A percentile compares a stretch with the other conserved stretches of the same genome.
phyloP scores from a whole-genome alignment of 2,329 filamentous ascomycete species.

The Claviceps lovelessii region DNA sequence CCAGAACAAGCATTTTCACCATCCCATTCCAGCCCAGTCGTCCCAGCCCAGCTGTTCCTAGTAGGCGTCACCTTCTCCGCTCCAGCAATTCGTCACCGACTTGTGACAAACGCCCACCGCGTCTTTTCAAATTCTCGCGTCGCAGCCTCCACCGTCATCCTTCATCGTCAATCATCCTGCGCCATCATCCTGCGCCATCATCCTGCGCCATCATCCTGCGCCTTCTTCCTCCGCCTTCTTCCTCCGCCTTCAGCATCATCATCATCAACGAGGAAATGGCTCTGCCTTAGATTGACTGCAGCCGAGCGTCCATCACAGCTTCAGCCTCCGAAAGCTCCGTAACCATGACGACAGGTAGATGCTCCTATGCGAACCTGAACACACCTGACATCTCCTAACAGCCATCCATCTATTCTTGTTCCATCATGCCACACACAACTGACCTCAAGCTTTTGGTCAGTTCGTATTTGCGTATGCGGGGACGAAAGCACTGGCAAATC shows the following conservation, averaged over 20 bases:
- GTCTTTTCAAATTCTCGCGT: background rate
- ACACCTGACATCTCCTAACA: background rate
- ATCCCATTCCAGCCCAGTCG: background rate
- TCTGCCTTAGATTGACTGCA: constrained; percentile 2
- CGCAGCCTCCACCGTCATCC: background rate
- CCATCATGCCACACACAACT: background rate
- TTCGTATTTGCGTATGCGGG: constrained; percentile 90
- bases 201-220: too few species aligned
- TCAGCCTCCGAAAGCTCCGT: background rate
- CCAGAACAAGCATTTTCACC: background rate
- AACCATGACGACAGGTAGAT: constrained; percentile 4
- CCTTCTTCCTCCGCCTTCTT: too few species aligned
- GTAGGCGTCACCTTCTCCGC: background rate
- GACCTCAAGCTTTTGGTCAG: constrained; percentile 21
- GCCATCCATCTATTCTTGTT: background rate
- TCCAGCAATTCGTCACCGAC: background rate
- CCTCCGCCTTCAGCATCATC: background rate
- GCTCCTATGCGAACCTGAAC: background rate
- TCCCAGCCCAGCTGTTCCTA: background rate
- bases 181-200: too few species aligned
- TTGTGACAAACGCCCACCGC: background rate
- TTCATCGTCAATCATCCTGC: too few species aligned
- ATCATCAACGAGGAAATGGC: constrained; percentile 8
- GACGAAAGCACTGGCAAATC: constrained; percentile 94
- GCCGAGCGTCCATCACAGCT: constrained; percentile 4